Percentiles rank a stretch among this genome's conserved stretches.
These are phyloP conservation scores for Bipolaris oryzae DNA, from an alignment of 2,329 filamentous ascomycete genomes.

Conservation along the genomic window DNA sequence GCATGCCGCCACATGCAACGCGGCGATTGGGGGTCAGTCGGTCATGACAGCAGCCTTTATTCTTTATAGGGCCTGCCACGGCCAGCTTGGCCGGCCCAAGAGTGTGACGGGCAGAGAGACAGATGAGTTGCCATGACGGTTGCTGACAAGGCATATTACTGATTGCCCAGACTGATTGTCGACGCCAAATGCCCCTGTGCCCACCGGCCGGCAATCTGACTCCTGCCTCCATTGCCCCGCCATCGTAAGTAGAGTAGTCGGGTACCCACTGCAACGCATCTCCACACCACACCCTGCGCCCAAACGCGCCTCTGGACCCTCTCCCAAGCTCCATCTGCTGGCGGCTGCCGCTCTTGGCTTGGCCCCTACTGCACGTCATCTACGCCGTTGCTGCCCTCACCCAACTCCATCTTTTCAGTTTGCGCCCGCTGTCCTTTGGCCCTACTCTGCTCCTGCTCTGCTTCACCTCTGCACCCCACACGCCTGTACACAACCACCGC, in stretches of 20 bases:
- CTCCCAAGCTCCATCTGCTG: constrained; percentile 5
- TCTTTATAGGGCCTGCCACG: constrained; percentile 26
- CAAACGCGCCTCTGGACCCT: constrained; percentile 21
- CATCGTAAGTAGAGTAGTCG: neutral
- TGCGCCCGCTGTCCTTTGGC: neutral
- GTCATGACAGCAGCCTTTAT: constrained; percentile 31
- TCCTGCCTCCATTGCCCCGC: constrained; percentile 32
- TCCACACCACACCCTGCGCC: constrained; percentile 22
- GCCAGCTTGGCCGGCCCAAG: constrained; percentile 6
- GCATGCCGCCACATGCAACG: constrained; percentile 33
- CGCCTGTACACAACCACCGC: constrained; percentile 8
- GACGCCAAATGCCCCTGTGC: neutral
- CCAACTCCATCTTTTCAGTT: neutral
- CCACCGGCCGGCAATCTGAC: constrained; percentile 18
- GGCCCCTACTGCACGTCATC: neutral
- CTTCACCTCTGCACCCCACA: constrained; percentile 14
- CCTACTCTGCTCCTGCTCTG: constrained; percentile 5
- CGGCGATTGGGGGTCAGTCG: constrained; percentile 27
- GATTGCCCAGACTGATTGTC: neutral
- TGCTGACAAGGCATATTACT: constrained; percentile 5
- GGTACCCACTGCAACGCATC: constrained; percentile 4
- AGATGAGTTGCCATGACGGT: constrained; percentile 8
- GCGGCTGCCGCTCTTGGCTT: neutral
- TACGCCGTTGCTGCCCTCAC: neutral
- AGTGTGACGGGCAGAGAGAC: constrained; percentile 10